A percentile compares a stretch with the other conserved stretches of the same genome.
These are phyloP conservation scores for Amanita exitialis DNA, from an alignment of 768 basidiomycete genomes.

Conservation along the genomic window DNA sequence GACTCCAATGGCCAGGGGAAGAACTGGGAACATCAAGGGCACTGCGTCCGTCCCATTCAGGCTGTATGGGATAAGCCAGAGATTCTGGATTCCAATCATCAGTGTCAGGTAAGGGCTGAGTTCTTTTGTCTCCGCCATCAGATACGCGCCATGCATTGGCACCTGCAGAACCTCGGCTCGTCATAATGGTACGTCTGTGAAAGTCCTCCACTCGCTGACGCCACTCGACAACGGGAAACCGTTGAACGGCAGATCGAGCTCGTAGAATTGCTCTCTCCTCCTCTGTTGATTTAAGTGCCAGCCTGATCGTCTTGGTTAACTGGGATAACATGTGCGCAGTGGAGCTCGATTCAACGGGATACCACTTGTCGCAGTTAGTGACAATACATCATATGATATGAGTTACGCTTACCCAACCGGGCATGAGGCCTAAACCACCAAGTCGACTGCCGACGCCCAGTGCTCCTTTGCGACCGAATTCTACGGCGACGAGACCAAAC, in stretches of 20 bases:
- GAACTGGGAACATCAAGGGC: slow-evolving; percentile 28
- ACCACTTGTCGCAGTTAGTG: slow-evolving; percentile 53
- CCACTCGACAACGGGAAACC: slow-evolving; percentile 98
- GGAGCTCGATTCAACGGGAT: slow-evolving; percentile 90
- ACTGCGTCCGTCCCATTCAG: slow-evolving; percentile 70
- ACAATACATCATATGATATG: not conserved
- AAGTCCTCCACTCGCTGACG: slow-evolving; percentile 93
- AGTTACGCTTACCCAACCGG: slow-evolving; percentile 80
- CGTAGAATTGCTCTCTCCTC: slow-evolving; percentile 90
- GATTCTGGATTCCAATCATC: slow-evolving; percentile 76
- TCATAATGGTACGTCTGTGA: slow-evolving; percentile 73
- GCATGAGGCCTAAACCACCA: slow-evolving; percentile 94
- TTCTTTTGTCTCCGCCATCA: slow-evolving; percentile 45
- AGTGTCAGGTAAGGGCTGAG: slow-evolving; percentile 46
- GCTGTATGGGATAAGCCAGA: slow-evolving; percentile 56
- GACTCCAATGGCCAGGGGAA: slow-evolving; percentile 60
- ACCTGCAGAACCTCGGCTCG: slow-evolving; percentile 61
- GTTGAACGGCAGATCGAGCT: slow-evolving; percentile 88
- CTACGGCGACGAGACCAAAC: slow-evolving; percentile 92
- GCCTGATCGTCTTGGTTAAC: slow-evolving; percentile 87
- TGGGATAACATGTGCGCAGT: slow-evolving; percentile 94
- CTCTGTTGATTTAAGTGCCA: slow-evolving; percentile 83
- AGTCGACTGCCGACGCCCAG: slow-evolving; percentile 91
- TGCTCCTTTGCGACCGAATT: slow-evolving; percentile 94
- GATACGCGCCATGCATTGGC: slow-evolving; percentile 69